Percentiles rank a stretch among this genome's conserved stretches.
Conservation (phyloP, 2,329 filamentous ascomycete genomes). For the Aspergillus felis region DNA sequence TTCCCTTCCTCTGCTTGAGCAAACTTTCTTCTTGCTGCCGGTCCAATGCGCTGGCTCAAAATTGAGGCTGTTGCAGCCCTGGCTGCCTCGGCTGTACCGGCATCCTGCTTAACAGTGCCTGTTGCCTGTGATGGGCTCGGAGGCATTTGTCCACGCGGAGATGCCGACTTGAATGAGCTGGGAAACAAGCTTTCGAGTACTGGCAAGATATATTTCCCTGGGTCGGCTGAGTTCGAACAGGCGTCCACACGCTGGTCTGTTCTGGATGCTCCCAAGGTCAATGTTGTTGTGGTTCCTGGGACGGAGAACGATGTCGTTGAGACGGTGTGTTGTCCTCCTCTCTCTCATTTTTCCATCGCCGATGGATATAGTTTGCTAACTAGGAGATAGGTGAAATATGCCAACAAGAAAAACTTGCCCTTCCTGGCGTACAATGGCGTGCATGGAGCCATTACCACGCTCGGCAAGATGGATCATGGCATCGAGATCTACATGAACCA, state of each 20-base stretch:
- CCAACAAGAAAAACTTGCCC: constrained; percentile 45
- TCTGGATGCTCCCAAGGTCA: constrained; percentile 41
- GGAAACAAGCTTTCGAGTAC: constrained; percentile 29
- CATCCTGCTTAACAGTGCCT: constrained; percentile 7
- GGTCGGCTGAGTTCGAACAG: constrained; percentile 36
- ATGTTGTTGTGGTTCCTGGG: constrained; percentile 46
- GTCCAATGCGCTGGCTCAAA: constrained; percentile 4
- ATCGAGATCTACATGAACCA: constrained; percentile 49
- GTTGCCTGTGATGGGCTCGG: background rate
- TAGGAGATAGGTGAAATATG: constrained; percentile 43
- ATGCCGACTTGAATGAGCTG: constrained; percentile 15
- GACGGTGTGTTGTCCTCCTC: constrained; percentile 36
- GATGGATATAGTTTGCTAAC: background rate
- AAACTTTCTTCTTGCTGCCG: background rate
- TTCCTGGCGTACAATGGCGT: constrained; percentile 53
- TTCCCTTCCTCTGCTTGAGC: background rate
- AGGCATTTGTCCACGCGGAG: constrained; percentile 9
- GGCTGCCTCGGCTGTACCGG: constrained; percentile 20
- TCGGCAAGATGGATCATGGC: constrained; percentile 48
- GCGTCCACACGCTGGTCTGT: constrained; percentile 47
- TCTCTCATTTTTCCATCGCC: background rate
- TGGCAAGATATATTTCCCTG: constrained; percentile 44
- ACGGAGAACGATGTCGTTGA: constrained; percentile 49
- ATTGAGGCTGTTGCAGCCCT: constrained; percentile 18
- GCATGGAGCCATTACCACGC: constrained; percentile 50